A percentile compares a stretch with the other conserved stretches of the same genome.
phyloP scores from a whole-genome alignment of 805 yeast species.

The Blastobotrys attinorum region DNA sequence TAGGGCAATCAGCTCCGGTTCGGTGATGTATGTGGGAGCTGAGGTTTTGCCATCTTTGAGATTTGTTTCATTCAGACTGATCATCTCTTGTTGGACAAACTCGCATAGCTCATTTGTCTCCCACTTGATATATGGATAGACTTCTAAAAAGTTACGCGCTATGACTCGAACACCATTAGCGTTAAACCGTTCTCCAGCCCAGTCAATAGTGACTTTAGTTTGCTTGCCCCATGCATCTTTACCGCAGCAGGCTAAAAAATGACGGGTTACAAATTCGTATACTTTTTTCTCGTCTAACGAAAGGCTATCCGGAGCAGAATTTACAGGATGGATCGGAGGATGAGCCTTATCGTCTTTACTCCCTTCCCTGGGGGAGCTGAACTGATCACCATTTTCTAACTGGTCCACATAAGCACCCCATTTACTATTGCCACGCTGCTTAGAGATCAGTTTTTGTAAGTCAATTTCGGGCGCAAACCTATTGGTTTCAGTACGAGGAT shows the following conservation, averaged over 20 bases:
- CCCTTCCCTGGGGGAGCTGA: conserved; percentile 69
- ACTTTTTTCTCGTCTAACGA: conserved; percentile 53
- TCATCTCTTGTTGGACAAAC: conserved; percentile 47
- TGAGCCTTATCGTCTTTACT: conserved; percentile 89
- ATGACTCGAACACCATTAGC: conserved; percentile 69
- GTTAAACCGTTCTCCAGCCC: conserved; percentile 72
- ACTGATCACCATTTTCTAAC: conserved; percentile 39
- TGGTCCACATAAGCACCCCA: conserved; percentile 71
- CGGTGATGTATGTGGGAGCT: conserved; percentile 81
- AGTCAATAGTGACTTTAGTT: conserved; percentile 53
- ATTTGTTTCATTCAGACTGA: conserved; percentile 48
- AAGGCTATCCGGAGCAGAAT: conserved; percentile 20
- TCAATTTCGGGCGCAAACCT: conserved; percentile 73
- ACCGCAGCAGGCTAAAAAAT: conserved; percentile 88
- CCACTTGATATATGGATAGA: conserved; percentile 79
- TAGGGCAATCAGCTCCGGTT: conserved; percentile 79
- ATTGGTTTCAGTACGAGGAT: conserved; percentile 98
- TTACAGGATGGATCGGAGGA: conserved; percentile 94
- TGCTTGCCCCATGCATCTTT: conserved; percentile 76
- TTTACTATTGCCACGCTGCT: conserved; percentile 43
- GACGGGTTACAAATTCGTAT: conserved; percentile 77
- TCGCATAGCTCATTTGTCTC: conserved; percentile 53
- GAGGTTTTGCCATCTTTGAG: conserved; percentile 69
- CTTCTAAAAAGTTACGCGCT: conserved; percentile 70
- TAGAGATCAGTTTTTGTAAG: conserved; percentile 48